A percentile compares a stretch with the other conserved stretches of the same genome.
phyloP scores from a whole-genome alignment of 2,329 filamentous ascomycete species.

The Coniochaeta sp. region DNA sequence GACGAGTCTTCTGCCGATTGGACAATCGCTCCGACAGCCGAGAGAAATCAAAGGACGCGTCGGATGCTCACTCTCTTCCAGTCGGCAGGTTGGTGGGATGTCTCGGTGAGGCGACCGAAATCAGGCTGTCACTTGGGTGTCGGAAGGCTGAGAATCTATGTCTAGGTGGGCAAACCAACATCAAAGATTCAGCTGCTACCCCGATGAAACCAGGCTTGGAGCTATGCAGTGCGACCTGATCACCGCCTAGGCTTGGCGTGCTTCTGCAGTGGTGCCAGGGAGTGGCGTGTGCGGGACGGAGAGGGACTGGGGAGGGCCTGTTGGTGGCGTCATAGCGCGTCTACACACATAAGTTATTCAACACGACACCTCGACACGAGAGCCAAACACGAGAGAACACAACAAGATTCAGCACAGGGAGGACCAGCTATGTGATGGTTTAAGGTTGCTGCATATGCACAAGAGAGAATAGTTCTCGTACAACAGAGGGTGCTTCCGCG shows the following conservation, averaged over 20 bases:
- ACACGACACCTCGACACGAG: neutral
- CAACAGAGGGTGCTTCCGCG: neutral
- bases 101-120: neutral
- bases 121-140: neutral
- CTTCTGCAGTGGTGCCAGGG: neutral
- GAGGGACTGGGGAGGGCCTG: neutral
- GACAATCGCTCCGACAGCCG: neutral
- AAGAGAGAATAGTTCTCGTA: neutral
- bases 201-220: neutral
- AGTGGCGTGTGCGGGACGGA: neutral
- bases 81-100: neutral
- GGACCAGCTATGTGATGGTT: neutral
- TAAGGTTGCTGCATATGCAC: neutral
- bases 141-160: neutral
- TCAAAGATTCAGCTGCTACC: neutral
- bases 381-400: neutral
- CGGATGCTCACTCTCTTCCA: neutral
- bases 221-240: neutral
- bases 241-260: neutral
- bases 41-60: neutral
- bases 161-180: neutral
- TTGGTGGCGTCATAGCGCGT: neutral
- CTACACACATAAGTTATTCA: neutral
- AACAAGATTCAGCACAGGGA: neutral
- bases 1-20: neutral